These are phyloP conservation scores for Parasarocladium wereldwijsianum DNA, from an alignment of 2,329 filamentous ascomycete genomes.

Conservation along the genomic window DNA sequence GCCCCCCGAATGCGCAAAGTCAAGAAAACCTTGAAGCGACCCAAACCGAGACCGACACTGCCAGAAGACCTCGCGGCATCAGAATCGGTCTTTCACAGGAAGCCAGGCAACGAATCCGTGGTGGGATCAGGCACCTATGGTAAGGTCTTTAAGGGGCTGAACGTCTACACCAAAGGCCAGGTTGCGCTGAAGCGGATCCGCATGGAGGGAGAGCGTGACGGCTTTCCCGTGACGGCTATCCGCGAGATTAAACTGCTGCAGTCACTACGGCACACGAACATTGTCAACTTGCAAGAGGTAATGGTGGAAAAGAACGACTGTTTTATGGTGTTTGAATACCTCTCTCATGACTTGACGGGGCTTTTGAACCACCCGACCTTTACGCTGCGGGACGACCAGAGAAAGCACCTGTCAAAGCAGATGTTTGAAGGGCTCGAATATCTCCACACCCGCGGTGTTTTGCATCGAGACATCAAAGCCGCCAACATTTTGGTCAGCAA, in stretches of 20 bases:
- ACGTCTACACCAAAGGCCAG: slow-evolving; percentile 75
- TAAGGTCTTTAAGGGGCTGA: slow-evolving; percentile 86
- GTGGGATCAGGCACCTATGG: slow-evolving; percentile 92
- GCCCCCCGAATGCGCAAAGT: slow-evolving; percentile 44
- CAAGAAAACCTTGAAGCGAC: slow-evolving; percentile 52
- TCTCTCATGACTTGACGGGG: slow-evolving; percentile 90
- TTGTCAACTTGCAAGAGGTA: slow-evolving; percentile 73
- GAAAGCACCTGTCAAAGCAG: slow-evolving; percentile 85
- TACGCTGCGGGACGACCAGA: slow-evolving; percentile 68
- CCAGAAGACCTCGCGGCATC: slow-evolving; percentile 59
- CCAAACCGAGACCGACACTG: slow-evolving; percentile 58
- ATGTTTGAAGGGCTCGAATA: slow-evolving; percentile 91
- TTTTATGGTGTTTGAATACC: slow-evolving; percentile 99
- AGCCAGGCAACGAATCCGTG: slow-evolving; percentile 94
- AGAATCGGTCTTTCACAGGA: slow-evolving; percentile 85
- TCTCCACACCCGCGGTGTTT: slow-evolving; percentile 78
- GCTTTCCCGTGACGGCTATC: slow-evolving; percentile 81
- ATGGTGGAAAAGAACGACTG: slow-evolving; percentile 99
- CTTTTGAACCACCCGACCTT: slow-evolving; percentile 91
- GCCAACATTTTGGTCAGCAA: slow-evolving; percentile 93
- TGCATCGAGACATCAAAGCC: slow-evolving; percentile 96
- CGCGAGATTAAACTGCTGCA: slow-evolving; percentile 88
- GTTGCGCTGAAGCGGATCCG: slow-evolving; percentile 83
- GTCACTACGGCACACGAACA: slow-evolving; percentile 66
- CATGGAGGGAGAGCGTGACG: slow-evolving; percentile 86